Conservation (phyloP, 139 green algal species). For the Coelastrella sp. region DNA sequence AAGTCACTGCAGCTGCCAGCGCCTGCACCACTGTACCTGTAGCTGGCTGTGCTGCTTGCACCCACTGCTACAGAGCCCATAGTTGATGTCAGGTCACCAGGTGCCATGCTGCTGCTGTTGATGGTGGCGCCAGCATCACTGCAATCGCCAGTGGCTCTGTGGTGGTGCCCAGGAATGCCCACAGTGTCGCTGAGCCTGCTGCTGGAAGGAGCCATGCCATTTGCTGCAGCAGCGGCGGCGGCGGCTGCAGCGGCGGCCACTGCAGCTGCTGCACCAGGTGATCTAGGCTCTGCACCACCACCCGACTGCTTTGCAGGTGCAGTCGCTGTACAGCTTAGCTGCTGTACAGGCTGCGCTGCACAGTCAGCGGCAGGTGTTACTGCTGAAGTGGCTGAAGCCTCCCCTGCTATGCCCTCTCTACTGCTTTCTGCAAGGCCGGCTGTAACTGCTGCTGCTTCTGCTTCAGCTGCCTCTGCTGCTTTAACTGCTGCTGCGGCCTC, state of each 20-base stretch:
- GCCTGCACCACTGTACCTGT: conserved; percentile 3
- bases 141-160: conserved; percentile 13
- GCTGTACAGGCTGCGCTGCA: background rate
- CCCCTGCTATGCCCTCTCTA: background rate
- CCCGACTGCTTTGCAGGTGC: background rate
- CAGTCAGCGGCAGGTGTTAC: background rate
- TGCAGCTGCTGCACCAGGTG: conserved; percentile 24
- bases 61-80: conserved; percentile 6
- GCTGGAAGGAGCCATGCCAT: background rate
- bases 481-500: conserved; percentile 14
- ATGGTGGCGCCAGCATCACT: conserved; percentile 25
- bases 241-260: conserved; percentile 28
- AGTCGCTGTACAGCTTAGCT: background rate
- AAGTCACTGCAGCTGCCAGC: conserved; percentile 33
- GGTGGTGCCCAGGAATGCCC: conserved; percentile 27
- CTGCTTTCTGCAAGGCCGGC: background rate
- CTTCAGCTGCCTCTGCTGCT: conserved; percentile 19
- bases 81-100: background rate
- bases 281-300: background rate
- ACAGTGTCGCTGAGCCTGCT: conserved; percentile 18
- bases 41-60: background rate
- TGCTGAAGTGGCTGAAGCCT: background rate
- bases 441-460: conserved; percentile 30
- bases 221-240: conserved; percentile 12
- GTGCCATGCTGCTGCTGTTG: conserved; percentile 23